Base-by-base conservation (phyloP, 139 green algal species). In the Diplosphaera chodatii region DNA sequence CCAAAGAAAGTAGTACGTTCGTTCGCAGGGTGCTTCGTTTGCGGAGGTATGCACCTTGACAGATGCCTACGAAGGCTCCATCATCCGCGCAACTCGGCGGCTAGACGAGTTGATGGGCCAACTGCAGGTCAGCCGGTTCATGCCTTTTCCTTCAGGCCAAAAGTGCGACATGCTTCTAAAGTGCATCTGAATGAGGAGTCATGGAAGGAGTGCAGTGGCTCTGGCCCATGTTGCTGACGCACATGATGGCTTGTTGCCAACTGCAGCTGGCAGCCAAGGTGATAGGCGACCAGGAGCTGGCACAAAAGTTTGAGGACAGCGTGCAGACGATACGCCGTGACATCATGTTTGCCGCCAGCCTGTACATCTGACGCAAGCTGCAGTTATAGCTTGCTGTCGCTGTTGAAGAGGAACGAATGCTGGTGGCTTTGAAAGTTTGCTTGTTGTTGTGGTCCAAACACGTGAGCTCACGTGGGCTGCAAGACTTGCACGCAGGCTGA, bases 281-380 rank as follows among this genome's bases (percentile, higher is more conserved):
- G 13, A 55, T 96, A 15, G 95, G 95, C 0, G 91, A 98, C 63
- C 64, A 71, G 25, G 77, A 76, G 6, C 82, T 99, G 41, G 81
- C 82, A 1, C 66, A 79, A 10, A 89, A 91, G 69, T 92, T 98
- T 59, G 68, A 83, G 48, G 84, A 83, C 25, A 86, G 77, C 32
- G 84, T 82, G 32, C 77, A 85, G 25, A 91, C 79, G 15, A 90
- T 99, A 1, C 79, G 90, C 27, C 62, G 93, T 2, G 95, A 91
- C 74, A 91, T 99, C 75, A 94, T 97, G 72, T 99, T 99, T 82
- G 88, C 92, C 8, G 90, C 91, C 3, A 95, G 85, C 2, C 78
- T 99, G 16, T 99, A 98, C 77, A 77, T 98, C 28, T 95, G 69
- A 74, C n/a, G n/a, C n/a, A n/a, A n/a, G n/a, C n/a, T n/a, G n/a